A percentile compares a stretch with the other conserved stretches of the same genome.
phyloP scores from a whole-genome alignment of 176 grass and related monocot species.

The Neostapfia colusana region DNA sequence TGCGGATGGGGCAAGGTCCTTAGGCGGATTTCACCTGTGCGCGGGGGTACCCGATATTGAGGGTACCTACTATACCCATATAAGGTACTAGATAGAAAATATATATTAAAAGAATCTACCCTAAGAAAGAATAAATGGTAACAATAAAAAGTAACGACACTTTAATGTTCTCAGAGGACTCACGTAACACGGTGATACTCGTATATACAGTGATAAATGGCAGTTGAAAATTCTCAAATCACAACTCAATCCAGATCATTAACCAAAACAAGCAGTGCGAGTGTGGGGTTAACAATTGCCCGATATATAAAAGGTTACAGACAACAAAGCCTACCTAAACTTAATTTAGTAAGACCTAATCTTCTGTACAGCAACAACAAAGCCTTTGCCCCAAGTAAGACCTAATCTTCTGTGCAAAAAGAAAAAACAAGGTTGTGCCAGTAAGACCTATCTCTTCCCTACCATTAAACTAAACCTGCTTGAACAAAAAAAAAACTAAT shows the following conservation, averaged over 20 bases:
- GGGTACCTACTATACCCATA: background rate
- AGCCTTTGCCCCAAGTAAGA: too few species aligned
- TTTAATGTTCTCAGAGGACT: background rate
- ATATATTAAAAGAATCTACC: conserved; percentile 18
- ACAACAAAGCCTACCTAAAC: conserved; percentile 21
- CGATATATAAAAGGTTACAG: conserved; percentile 7
- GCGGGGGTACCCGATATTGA: too few species aligned
- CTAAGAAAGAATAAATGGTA: conserved; percentile 16
- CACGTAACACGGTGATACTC: background rate
- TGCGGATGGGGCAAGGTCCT: too few species aligned
- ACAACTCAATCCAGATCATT: background rate
- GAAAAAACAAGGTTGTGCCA: conserved; percentile 8
- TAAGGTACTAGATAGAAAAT: too few species aligned
- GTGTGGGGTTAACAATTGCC: background rate
- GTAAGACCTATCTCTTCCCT: conserved; percentile 1
- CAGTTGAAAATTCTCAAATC: background rate
- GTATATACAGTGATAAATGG: conserved; percentile 16
- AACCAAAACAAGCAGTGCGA: background rate
- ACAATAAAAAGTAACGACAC: conserved; percentile 18
- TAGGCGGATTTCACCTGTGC: too few species aligned
- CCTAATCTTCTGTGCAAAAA: background rate
- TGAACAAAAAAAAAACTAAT: background rate
- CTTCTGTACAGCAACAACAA: too few species aligned
- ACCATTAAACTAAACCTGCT: conserved; percentile 16
- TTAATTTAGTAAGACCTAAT: too few species aligned